Base-by-base conservation (phyloP, 2,329 filamentous ascomycete genomes). In the Bipolaris oryzae region DNA sequence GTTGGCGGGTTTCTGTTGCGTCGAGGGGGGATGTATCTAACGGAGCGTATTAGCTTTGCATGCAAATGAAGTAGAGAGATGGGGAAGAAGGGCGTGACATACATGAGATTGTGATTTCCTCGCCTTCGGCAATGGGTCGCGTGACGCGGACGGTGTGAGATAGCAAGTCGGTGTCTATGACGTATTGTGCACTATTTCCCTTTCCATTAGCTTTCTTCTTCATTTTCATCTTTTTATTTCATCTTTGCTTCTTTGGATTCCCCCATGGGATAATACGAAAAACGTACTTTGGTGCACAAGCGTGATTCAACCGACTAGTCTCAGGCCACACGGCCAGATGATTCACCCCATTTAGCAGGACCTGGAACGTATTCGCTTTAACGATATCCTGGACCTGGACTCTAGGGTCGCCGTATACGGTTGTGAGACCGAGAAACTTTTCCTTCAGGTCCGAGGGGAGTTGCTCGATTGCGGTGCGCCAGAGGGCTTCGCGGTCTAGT, bases 31-130 rank as follows among this genome's bases (percentile, higher is more conserved):
- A 74, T 13, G 76, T 74, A 39, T 79, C 71, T n/a, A n/a, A n/a
- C n/a, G n/a, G n/a, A n/a, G n/a, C n/a, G n/a, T n/a, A n/a, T n/a
- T 44, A 20, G 25, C 5, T 3, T 7, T 10, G 3, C 21, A 38
- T 53, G 13, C 11, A 13, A 25, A n/a, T n/a, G 7, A 6, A 15
- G 1, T 20, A 11, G 23, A 39, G 11, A 20, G 39, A 15, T 49
- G n/a, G 34, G n/a, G n/a, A n/a, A 28, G 21, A 15, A 16, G 13
- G 2, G 16, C 3, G 20, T 11, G 42, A 28, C 7, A 11, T 66
- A 72, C 69, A 80, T n/a, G 77, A 73, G 21, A 80, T 78, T 0
- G 70, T 76, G 6, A 80, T 75, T 56, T 80, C 78, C 45, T 78
- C 76, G 11, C 72, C 76, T 18, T 61, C 16, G 11, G 55, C 57